Base-by-base conservation (phyloP, 2,329 filamentous ascomycete species). In the Pseudocercospora vitis region DNA sequence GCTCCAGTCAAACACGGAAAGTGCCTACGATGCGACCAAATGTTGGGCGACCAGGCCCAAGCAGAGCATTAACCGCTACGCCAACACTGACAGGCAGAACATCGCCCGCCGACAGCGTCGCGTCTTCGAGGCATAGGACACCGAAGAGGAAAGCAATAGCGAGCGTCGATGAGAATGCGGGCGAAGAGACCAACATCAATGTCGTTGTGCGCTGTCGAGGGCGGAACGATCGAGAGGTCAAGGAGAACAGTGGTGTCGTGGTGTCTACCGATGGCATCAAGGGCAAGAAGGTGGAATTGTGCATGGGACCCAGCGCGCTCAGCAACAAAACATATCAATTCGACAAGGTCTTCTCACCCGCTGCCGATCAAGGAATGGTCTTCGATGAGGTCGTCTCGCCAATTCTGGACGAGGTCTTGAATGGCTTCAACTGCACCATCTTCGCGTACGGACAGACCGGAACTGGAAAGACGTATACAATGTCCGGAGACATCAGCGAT, bases 391-490 rank as follows among this genome's bases (percentile, higher is more conserved):
- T 95, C 4, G 94, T 97, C 12, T 85, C 86, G 60, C 95, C 95
- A 0, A 92, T 99, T 52, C 69, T 99, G 28, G 90, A 95, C 63
- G 91, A 99, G 81, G 96, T 97, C 80, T 81, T 99, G 35, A 82
- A 85, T 19, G 94, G 94, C 48, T 97, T 89, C 75, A 99, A 99
- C 71, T 99, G 94, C 74, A 99, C 94, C 4, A 96, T 99, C 56
- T 99, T 99, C 66, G 94, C 94, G 28, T 99, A 99, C 70, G 94
- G 94, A 21, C 94, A 99, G 71, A 99, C 94, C 0, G 94, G 94
- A 39, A 99, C 94, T 0, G 94, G 94, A 64, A 99, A 99, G 73
- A 99, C 94, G 11, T 99, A 99, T 73, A 99, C 94, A 19, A 99
- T 99, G 94, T 96, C 92, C 0, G 94, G 94, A 51, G 92, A 99